Conservation (phyloP, 805 yeast species). For the Ogataea saltuana region DNA sequence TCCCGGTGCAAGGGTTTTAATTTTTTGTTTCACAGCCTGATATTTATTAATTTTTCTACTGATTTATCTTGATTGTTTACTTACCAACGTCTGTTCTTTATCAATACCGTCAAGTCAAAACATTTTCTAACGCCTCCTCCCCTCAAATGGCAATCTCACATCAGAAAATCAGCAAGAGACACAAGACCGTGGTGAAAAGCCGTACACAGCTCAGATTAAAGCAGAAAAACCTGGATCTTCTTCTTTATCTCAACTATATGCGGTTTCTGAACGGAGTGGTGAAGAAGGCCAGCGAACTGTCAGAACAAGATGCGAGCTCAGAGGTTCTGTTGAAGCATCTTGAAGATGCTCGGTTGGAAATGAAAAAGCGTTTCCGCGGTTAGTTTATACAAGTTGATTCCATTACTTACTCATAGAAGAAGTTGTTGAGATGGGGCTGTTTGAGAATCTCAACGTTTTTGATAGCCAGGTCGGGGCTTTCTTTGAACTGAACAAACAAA, state of each 20-base stretch:
- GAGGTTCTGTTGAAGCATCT: constrained; percentile 46
- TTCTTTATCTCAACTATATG: constrained; percentile 49
- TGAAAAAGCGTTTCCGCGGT: constrained; percentile 29
- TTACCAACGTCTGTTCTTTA: background rate
- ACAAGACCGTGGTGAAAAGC: constrained; percentile 14
- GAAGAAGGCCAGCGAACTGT: constrained; percentile 39
- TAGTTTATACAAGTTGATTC: constrained; percentile 14
- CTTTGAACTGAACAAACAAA: constrained; percentile 86
- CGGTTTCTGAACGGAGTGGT: constrained; percentile 46
- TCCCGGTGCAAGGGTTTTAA: no score
- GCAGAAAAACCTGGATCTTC: constrained; percentile 28
- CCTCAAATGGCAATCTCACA: constrained; percentile 14
- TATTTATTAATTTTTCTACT: no score
- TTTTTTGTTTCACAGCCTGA: no score
- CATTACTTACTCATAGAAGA: constrained; percentile 36
- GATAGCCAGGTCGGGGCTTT: constrained; percentile 75
- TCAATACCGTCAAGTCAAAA: background rate
- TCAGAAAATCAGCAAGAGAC: constrained; percentile 17
- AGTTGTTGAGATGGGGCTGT: constrained; percentile 36
- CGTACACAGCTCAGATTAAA: constrained; percentile 12
- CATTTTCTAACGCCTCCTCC: background rate
- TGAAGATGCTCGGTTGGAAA: constrained; percentile 30
- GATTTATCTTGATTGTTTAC: no score
- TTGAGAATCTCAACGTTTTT: constrained; percentile 55
- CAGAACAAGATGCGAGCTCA: constrained; percentile 43